Conservation (phyloP, 306 rosid species). For the Hylodesmum podocarpum region DNA sequence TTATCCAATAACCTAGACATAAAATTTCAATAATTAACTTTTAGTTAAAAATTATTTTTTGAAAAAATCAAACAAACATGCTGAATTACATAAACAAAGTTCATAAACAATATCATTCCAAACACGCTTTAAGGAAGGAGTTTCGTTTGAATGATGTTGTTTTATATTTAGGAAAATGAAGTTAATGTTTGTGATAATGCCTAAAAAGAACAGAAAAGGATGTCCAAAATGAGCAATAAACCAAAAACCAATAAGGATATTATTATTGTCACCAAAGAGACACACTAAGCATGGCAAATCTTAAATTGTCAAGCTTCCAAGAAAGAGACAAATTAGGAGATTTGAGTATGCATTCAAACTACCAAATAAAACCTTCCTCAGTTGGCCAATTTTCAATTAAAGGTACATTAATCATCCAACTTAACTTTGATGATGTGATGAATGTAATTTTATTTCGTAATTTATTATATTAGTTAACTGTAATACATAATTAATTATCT, state of each 20-base stretch:
- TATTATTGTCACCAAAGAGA: neutral
- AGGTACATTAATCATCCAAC: no score
- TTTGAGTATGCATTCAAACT: constrained; percentile 9
- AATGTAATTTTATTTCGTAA: no score
- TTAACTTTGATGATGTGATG: no score
- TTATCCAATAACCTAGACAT: no score
- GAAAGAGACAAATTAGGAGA: neutral
- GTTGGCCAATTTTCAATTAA: constrained; percentile 23
- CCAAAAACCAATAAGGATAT: neutral
- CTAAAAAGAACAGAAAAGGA: neutral
- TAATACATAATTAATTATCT: no score
- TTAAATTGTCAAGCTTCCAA: constrained; percentile 12
- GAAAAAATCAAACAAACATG: no score
- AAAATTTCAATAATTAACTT: no score
- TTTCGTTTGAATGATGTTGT: neutral
- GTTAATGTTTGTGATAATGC: neutral
- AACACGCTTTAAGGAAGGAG: neutral
- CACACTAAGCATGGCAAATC: neutral
- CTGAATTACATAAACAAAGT: no score
- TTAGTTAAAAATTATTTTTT: no score
- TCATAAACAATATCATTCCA: neutral
- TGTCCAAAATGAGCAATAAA: neutral
- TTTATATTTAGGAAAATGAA: neutral
- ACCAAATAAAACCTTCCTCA: constrained; percentile 51
- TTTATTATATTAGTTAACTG: no score